A percentile compares a stretch with the other conserved stretches of the same genome.
Evolutionary conservation across 768 basidiomycete species (phyloP).

Genomic region (Pleurotus eryngii): DNA sequence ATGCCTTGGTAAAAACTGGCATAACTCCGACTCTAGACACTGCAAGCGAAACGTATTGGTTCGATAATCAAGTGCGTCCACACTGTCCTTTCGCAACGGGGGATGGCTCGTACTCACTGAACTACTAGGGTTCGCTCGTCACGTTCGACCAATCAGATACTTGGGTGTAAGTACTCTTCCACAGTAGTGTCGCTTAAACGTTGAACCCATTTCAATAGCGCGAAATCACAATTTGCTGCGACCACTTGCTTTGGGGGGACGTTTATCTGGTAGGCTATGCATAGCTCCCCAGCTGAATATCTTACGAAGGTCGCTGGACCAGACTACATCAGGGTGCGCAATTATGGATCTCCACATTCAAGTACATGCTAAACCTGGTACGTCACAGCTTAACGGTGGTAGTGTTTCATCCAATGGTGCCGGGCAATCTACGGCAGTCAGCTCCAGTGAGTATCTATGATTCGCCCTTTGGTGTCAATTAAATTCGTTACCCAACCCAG

Average conservation of each 20-base stretch:
- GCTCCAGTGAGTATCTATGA: not conserved
- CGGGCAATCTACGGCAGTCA: not conserved
- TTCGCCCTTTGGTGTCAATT: not conserved
- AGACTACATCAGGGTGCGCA: not conserved
- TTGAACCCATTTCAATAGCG: not conserved
- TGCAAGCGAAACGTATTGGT: constrained; percentile 14
- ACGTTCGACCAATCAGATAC: constrained; percentile 17
- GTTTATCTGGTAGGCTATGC: constrained; percentile 13
- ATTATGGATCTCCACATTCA: not conserved
- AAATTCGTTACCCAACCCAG: too few species aligned
- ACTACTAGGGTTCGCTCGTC: constrained; percentile 6
- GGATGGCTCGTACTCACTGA: not conserved
- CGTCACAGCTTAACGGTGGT: not conserved
- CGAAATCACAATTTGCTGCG: constrained; percentile 11
- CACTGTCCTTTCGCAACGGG: not conserved
- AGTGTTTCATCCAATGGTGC: not conserved
- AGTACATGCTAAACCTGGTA: not conserved
- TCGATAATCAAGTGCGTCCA: constrained; percentile 9
- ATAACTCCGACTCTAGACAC: constrained; percentile 11
- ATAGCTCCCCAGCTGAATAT: not conserved
- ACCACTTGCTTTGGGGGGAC: constrained; percentile 15
- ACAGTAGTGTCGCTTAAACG: too few species aligned
- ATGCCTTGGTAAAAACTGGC: constrained; percentile 2
- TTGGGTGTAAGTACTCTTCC: constrained; percentile 9
- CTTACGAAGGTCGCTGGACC: not conserved